Percentiles rank a stretch among this genome's conserved stretches.
Conservation (phyloP, 768 basidiomycete species). For the Naganishia randhawae region DNA sequence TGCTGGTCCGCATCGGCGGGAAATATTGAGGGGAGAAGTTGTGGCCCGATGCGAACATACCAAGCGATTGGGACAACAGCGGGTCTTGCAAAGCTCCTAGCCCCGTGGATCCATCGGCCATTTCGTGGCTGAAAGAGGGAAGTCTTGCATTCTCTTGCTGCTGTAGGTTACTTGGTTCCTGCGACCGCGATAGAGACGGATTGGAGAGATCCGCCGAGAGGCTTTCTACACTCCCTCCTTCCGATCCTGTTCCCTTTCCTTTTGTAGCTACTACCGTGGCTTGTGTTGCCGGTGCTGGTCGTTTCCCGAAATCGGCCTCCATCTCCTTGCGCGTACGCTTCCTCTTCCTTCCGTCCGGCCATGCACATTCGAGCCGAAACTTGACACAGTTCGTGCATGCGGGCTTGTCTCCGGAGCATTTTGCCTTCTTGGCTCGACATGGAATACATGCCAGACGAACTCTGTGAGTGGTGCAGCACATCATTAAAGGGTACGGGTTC, state of each 20-base stretch:
- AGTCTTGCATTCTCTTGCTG: not conserved
- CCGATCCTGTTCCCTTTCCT: conserved; percentile 4
- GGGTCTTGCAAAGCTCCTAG: conserved; percentile 38
- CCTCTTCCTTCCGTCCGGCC: conserved; percentile 41
- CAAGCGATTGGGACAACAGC: conserved; percentile 34
- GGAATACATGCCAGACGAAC: conserved; percentile 28
- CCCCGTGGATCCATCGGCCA: no score
- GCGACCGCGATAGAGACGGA: not conserved
- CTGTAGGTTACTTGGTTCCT: not conserved
- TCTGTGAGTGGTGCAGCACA: not conserved
- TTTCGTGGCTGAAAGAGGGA: not conserved
- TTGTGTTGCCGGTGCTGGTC: conserved; percentile 21
- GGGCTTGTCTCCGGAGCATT: conserved; percentile 29
- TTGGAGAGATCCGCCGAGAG: not conserved
- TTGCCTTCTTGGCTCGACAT: conserved; percentile 30
- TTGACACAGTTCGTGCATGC: conserved; percentile 29
- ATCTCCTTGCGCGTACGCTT: conserved; percentile 48
- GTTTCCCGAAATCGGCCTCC: conserved; percentile 40
- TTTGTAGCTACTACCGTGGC: not conserved
- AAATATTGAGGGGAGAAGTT: conserved; percentile 8
- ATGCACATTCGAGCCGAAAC: conserved; percentile 41
- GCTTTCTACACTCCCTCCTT: not conserved
- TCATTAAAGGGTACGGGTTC: no score
- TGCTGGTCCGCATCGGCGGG: not conserved
- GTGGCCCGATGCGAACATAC: not conserved